A percentile compares a stretch with the other conserved stretches of the same genome.
Evolutionary conservation across 495 filamentous ascomycete species (phyloP).

Genomic region (Entonaema liquescens): DNA sequence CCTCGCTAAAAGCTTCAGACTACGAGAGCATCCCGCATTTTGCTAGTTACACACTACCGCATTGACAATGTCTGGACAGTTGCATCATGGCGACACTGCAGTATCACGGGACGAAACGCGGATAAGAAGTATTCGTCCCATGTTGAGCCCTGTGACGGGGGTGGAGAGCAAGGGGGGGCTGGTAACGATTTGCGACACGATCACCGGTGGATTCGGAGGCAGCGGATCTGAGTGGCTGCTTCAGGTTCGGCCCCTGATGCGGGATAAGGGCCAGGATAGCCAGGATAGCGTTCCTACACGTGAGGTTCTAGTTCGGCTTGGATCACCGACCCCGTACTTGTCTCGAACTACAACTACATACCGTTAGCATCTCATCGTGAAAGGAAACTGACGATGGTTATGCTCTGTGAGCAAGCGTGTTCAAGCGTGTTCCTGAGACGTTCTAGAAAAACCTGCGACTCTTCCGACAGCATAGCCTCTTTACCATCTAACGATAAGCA

Average conservation of each 20-base stretch:
- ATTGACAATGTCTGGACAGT: constrained; percentile 21
- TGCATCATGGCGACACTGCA: constrained; percentile 28
- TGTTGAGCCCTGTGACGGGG: constrained; percentile 12
- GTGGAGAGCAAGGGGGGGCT: neutral
- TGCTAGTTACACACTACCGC: constrained; percentile 5
- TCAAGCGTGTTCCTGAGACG: constrained; percentile 18
- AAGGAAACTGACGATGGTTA: constrained; percentile 11
- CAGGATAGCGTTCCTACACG: constrained; percentile 27
- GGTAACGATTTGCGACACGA: constrained; percentile 32
- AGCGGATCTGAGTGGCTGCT: constrained; percentile 37
- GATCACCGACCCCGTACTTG: constrained; percentile 18
- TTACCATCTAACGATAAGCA: neutral
- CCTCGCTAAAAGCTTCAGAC: constrained; percentile 17
- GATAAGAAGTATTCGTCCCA: constrained; percentile 25
- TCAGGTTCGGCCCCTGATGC: constrained; percentile 40
- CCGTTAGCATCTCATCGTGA: neutral
- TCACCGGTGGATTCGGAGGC: constrained; percentile 21
- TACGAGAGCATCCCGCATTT: constrained; percentile 18
- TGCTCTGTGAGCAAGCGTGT: constrained; percentile 1
- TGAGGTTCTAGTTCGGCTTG: constrained; percentile 8
- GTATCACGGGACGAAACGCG: constrained; percentile 33
- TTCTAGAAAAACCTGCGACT: constrained; percentile 27
- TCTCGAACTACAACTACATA: constrained; percentile 22
- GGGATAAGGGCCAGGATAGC: constrained; percentile 22
- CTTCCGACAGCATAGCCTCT: constrained; percentile 5